phyloP scores from a whole-genome alignment of 805 yeast genomes.

The Kockiozyma suomiensis region DNA sequence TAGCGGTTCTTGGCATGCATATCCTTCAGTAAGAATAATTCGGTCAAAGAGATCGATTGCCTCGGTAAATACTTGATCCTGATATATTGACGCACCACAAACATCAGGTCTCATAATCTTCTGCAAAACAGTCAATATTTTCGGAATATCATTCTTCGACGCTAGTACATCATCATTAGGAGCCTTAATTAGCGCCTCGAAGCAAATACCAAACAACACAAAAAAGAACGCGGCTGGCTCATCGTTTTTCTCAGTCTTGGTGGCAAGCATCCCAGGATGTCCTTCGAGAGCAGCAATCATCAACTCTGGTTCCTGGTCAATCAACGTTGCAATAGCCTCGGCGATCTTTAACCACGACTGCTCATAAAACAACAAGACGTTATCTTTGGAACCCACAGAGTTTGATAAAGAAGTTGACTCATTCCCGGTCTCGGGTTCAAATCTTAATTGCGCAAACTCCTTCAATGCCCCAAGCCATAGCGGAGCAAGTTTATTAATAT shows the following conservation, averaged over 20 bases:
- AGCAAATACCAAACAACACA: slow-evolving; percentile 79
- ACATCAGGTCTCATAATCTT: slow-evolving; percentile 60
- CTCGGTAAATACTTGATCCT: slow-evolving; percentile 72
- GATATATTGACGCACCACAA: slow-evolving; percentile 61
- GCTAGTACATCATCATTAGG: slow-evolving; percentile 34
- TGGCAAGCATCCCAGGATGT: slow-evolving; percentile 43
- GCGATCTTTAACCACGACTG: slow-evolving; percentile 76
- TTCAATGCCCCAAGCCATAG: slow-evolving; percentile 77
- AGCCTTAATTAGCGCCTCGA: slow-evolving; percentile 66
- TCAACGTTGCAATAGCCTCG: slow-evolving; percentile 69
- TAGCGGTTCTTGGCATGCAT: slow-evolving; percentile 52
- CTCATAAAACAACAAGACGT: slow-evolving; percentile 49
- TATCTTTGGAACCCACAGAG: slow-evolving; percentile 19
- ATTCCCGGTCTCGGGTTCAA: slow-evolving; percentile 46
- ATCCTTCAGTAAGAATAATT: slow-evolving; percentile 57
- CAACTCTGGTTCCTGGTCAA: slow-evolving; percentile 53
- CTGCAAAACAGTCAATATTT: slow-evolving; percentile 54
- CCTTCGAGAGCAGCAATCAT: slow-evolving; percentile 56
- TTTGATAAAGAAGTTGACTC: background rate
- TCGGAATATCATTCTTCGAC: slow-evolving; percentile 41
- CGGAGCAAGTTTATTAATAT: slow-evolving; percentile 64
- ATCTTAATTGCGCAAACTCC: slow-evolving; percentile 71
- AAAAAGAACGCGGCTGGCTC: slow-evolving; percentile 59
- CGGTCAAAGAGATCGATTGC: slow-evolving; percentile 75
- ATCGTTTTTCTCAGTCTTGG: slow-evolving; percentile 34